These are phyloP conservation scores for Colletotrichum liaoningense DNA, from an alignment of 2,329 filamentous ascomycete species.

Conservation along the genomic window DNA sequence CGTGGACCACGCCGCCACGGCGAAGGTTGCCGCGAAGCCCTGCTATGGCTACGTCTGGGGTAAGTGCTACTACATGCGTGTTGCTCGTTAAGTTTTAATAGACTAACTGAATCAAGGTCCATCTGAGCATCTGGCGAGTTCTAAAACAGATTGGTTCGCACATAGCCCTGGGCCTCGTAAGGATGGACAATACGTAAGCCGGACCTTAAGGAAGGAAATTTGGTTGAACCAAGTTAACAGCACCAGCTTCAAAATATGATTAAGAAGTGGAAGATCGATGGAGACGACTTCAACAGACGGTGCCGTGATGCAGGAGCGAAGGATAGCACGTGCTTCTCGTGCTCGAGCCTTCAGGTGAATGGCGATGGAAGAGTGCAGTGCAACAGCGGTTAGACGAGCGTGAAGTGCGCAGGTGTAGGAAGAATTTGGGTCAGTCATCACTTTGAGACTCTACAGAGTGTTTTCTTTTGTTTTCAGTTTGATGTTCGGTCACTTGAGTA, in stretches of 20 bases:
- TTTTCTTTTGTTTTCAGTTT: no score
- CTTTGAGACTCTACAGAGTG: background rate
- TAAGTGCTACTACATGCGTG: background rate
- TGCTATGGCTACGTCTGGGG: background rate
- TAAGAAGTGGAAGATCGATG: background rate
- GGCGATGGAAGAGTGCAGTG: background rate
- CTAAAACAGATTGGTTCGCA: background rate
- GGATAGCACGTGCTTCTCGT: background rate
- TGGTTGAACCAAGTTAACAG: background rate
- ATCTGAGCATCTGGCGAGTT: background rate
- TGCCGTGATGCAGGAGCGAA: background rate
- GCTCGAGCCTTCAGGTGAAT: background rate
- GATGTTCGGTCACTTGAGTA: no score
- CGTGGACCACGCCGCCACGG: background rate
- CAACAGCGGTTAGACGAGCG: background rate
- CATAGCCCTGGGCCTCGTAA: background rate
- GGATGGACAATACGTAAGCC: background rate
- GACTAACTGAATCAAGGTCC: background rate
- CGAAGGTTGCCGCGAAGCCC: background rate
- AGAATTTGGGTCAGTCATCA: fast-evolving
- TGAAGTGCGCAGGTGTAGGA: fast-evolving
- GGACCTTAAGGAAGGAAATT: no score
- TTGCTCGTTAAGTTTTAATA: background rate
- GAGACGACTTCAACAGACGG: background rate
- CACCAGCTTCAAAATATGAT: background rate